phyloP scores from a whole-genome alignment of 2,329 filamentous ascomycete genomes.

The Stagonosporopsis tanaceti region DNA sequence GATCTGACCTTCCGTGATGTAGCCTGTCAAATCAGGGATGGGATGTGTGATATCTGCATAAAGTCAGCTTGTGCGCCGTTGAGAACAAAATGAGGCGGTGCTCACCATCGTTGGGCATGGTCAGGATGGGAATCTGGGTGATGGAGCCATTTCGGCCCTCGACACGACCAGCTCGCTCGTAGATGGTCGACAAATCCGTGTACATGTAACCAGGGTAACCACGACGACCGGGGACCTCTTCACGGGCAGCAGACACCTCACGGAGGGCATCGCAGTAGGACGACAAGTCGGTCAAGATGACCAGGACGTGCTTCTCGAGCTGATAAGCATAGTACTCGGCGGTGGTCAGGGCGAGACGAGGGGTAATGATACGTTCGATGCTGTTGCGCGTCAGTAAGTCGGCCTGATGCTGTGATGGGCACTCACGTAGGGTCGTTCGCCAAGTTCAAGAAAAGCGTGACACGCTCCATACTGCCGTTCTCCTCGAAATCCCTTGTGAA shows the following conservation, averaged over 20 bases:
- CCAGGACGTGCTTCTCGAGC: slow-evolving; percentile 98
- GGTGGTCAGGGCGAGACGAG: slow-evolving; percentile 95
- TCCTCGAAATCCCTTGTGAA: slow-evolving; percentile 99
- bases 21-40: slow-evolving; percentile 97
- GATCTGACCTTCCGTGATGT: slow-evolving; percentile 99
- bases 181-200: slow-evolving; percentile 99
- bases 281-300: slow-evolving; percentile 97
- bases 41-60: slow-evolving; percentile 91
- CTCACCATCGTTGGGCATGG: slow-evolving; percentile 96
- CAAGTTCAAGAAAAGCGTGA: slow-evolving; percentile 97
- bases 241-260: slow-evolving; percentile 96
- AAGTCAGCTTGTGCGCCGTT: slow-evolving; percentile 22
- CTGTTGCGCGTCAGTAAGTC: slow-evolving; percentile 56
- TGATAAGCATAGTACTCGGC: slow-evolving; percentile 99
- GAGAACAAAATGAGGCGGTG: not conserved
- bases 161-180: slow-evolving; percentile 98
- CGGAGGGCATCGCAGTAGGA: slow-evolving; percentile 98
- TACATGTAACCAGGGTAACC: slow-evolving; percentile 99
- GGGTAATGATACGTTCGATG: slow-evolving; percentile 99
- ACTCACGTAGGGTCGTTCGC: slow-evolving; percentile 97
- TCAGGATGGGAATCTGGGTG: slow-evolving; percentile 97
- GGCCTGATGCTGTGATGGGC: slow-evolving; percentile 2
- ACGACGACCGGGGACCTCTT: slow-evolving; percentile 98
- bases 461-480: slow-evolving; percentile 97
- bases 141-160: slow-evolving; percentile 97